Percentiles rank a stretch among this genome's conserved stretches.
Evolutionary conservation across 1,139 yeast species (phyloP).

Genomic region (Yamadazyma triangularis): DNA sequence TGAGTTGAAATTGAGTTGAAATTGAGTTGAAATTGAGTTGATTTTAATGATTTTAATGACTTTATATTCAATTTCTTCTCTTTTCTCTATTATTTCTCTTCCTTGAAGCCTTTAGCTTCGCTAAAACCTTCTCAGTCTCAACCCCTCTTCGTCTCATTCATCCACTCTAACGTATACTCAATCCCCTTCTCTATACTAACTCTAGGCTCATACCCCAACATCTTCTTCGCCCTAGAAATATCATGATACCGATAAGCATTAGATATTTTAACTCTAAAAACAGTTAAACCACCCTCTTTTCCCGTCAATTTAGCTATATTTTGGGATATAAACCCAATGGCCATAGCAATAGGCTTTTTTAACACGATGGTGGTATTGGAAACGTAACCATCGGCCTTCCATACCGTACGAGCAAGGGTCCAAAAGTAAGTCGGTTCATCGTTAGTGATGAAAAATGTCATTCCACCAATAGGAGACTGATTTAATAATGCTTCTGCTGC

Average conservation of each 20-base stretch:
- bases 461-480: slow-evolving; percentile 61
- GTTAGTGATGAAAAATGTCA: slow-evolving; percentile 85
- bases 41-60: too few species aligned
- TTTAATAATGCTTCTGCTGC: slow-evolving; percentile 76
- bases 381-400: slow-evolving; percentile 93
- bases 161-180: slow-evolving; percentile 75
- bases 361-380: slow-evolving; percentile 68
- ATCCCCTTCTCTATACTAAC: slow-evolving; percentile 84
- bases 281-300: slow-evolving; percentile 92
- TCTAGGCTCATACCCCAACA: slow-evolving; percentile 76
- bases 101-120: too few species aligned
- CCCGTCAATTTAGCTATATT: slow-evolving; percentile 64
- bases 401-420: slow-evolving; percentile 94
- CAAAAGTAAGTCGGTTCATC: slow-evolving; percentile 95
- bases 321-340: slow-evolving; percentile 76
- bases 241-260: slow-evolving; percentile 96
- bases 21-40: too few species aligned
- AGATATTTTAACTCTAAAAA: slow-evolving; percentile 87
- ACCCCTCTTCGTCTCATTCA: slow-evolving; percentile 72
- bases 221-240: slow-evolving; percentile 75
- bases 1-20: too few species aligned
- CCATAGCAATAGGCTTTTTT: slow-evolving; percentile 67
- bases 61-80: too few species aligned
- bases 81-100: too few species aligned
- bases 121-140: too few species aligned